These are phyloP conservation scores for California macrophylla DNA, from an alignment of 441 rosid species.

Conservation along the genomic window DNA sequence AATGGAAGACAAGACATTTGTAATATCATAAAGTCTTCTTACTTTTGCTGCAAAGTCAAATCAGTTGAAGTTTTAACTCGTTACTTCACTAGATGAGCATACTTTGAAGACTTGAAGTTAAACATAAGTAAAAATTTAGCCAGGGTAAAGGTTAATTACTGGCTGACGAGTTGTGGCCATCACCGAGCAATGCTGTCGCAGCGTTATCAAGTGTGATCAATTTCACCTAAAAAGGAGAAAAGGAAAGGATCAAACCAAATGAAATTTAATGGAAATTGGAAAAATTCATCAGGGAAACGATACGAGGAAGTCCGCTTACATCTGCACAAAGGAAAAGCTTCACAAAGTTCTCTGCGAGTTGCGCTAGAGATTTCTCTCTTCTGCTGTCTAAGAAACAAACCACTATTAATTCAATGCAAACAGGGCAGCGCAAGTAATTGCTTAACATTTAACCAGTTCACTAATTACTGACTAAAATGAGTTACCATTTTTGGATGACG, in stretches of 20 bases:
- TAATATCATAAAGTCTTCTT: conserved; percentile 77
- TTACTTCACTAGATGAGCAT: neutral
- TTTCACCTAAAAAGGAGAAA: conserved; percentile 34
- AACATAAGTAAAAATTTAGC: neutral
- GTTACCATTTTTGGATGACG: conserved; percentile 48
- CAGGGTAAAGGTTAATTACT: conserved; percentile 30
- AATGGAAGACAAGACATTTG: conserved; percentile 71
- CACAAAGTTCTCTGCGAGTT: conserved; percentile 72
- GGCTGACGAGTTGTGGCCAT: conserved; percentile 38
- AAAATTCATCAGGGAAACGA: neutral
- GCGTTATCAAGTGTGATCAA: conserved; percentile 64
- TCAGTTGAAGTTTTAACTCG: conserved; percentile 11
- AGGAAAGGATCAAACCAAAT: conserved; percentile 8
- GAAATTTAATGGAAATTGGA: neutral
- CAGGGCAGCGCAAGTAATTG: neutral
- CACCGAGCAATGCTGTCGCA: conserved; percentile 54
- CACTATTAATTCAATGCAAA: conserved; percentile 10
- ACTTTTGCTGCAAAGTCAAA: conserved; percentile 58
- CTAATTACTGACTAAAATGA: neutral
- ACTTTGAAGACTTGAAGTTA: neutral
- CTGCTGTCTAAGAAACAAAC: conserved; percentile 35
- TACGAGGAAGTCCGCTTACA: conserved; percentile 34
- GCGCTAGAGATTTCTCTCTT: conserved; percentile 65
- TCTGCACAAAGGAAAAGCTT: conserved; percentile 77
- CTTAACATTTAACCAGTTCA: neutral